phyloP scores from a whole-genome alignment of 768 basidiomycete species.

The Artomyces pyxidatus region DNA sequence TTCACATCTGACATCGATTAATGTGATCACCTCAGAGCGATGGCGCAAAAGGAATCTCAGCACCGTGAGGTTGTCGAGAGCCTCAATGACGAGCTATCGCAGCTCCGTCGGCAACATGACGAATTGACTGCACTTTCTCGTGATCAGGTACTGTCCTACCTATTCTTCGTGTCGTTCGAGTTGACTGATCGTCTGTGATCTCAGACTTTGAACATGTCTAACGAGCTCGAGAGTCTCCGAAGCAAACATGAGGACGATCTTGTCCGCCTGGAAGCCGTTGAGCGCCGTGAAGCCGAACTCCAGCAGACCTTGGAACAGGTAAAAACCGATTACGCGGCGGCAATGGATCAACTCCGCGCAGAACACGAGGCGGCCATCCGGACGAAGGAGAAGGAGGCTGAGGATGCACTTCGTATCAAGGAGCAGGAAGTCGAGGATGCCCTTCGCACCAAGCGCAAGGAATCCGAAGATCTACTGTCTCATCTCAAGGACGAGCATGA shows the following conservation, averaged over 20 bases:
- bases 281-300: conserved; percentile 49
- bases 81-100: conserved; percentile 57
- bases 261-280: conserved; percentile 43
- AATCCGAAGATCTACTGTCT: conserved; percentile 34
- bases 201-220: conserved; percentile 81
- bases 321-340: conserved; percentile 39
- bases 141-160: conserved; percentile 56
- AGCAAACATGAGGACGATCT: conserved; percentile 49
- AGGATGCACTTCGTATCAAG: conserved; percentile 38
- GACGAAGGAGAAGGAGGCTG: conserved; percentile 34
- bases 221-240: conserved; percentile 71
- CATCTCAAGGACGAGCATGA: conserved; percentile 46
- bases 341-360: conserved; percentile 37
- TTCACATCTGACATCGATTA: conserved; percentile 12
- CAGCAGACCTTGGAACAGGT: conserved; percentile 40
- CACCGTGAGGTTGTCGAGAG: conserved; percentile 76
- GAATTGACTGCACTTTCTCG: conserved; percentile 73
- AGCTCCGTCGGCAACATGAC: conserved; percentile 73
- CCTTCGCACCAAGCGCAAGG: conserved; percentile 33
- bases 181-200: neutral
- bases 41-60: conserved; percentile 93
- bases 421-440: too few species aligned
- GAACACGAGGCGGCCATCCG: conserved; percentile 38
- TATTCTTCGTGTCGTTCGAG: neutral
- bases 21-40: conserved; percentile 60